Conservation (phyloP, 345 rosid species). For the Brassica cretica region DNA sequence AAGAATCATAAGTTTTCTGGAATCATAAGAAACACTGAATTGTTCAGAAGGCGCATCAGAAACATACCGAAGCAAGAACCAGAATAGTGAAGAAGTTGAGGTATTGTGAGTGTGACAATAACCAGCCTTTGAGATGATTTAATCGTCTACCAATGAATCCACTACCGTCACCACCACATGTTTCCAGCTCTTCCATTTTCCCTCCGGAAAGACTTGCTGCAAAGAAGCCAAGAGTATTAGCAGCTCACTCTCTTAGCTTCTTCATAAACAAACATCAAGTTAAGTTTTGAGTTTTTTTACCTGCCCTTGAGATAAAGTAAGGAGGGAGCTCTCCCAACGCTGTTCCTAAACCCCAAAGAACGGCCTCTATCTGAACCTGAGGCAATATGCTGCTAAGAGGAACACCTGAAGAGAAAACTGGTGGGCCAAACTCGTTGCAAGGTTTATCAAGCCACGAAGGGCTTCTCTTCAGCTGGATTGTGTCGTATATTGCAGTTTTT, state of each 20-base stretch:
- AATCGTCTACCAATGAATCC: conserved; percentile 55
- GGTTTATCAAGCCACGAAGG: conserved; percentile 92
- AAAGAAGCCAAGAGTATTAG: conserved; percentile 23
- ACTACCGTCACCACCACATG: conserved; percentile 53
- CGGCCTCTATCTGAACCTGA: conserved; percentile 81
- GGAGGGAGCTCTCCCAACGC: conserved; percentile 99
- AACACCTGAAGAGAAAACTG: conserved; percentile 62
- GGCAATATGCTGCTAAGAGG: conserved; percentile 88
- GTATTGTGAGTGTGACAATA: conserved; percentile 69
- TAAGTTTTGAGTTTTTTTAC: conserved; percentile 38
- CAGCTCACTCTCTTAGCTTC: background rate
- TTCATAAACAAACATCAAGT: background rate
- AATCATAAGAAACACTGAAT: background rate
- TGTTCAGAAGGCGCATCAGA: conserved; percentile 13
- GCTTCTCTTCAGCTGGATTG: conserved; percentile 76
- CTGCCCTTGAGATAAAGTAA: conserved; percentile 94
- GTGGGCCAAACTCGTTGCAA: conserved; percentile 79
- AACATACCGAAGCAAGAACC: conserved; percentile 80
- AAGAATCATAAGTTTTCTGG: background rate
- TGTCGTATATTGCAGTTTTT: conserved; percentile 83
- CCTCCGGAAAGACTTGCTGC: conserved; percentile 79
- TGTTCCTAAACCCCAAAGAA: conserved; percentile 95
- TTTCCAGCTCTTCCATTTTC: conserved; percentile 65
- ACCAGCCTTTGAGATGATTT: conserved; percentile 58
- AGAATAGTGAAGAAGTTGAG: conserved; percentile 84